Conservation (phyloP, 208 protist species). For the Endotrypanum monterogeii region DNA sequence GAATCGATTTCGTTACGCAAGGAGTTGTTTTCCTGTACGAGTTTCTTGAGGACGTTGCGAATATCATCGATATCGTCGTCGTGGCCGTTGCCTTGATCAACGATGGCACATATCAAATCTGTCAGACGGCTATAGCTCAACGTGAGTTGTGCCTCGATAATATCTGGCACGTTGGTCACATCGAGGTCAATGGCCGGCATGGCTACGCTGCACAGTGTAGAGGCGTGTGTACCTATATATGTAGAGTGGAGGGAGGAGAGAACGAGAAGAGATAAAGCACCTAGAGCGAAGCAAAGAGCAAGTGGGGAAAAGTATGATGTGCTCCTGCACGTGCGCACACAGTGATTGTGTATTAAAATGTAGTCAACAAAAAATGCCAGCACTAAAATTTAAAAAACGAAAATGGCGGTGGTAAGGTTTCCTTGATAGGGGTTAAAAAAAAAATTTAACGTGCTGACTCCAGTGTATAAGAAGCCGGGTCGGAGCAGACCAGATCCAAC, state of each 20-base stretch:
- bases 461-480: not conserved
- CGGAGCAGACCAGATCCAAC: too few relatives aligned
- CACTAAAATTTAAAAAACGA: not conserved
- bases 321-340: not conserved
- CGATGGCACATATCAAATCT: slow-evolving; percentile 73
- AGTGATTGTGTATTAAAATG: not conserved
- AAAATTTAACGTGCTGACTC: not conserved
- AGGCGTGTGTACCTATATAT: not conserved
- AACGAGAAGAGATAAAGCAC: not conserved
- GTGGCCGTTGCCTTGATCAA: slow-evolving; percentile 86
- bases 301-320: not conserved
- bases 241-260: not conserved
- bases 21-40: slow-evolving; percentile 56
- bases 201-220: not conserved
- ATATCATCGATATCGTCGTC: slow-evolving; percentile 78
- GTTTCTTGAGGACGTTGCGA: slow-evolving; percentile 42
- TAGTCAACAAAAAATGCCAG: not conserved
- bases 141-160: slow-evolving; percentile 91
- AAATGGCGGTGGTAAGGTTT: not conserved
- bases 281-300: not conserved
- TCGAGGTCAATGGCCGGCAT: slow-evolving; percentile 82
- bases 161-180: slow-evolving; percentile 76
- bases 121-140: slow-evolving; percentile 88
- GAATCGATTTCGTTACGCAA: slow-evolving; percentile 47
- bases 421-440: not conserved